A percentile compares a stretch with the other conserved stretches of the same genome.
Evolutionary conservation across 352 stramenopile genomes (phyloP).

Genomic region (Globisporangium sylvaticum): DNA sequence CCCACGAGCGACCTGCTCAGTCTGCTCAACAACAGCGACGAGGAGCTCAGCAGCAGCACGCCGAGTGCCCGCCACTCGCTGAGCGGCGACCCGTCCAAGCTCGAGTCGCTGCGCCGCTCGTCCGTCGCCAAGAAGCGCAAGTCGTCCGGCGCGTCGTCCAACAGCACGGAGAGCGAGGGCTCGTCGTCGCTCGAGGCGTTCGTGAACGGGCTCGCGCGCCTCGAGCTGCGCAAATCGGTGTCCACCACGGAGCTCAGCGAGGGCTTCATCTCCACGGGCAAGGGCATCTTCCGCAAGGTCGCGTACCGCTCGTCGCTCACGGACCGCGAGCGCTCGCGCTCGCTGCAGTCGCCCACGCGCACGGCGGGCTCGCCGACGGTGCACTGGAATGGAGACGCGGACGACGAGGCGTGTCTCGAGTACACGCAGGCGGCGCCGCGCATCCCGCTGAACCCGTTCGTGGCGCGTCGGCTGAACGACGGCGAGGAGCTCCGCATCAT

Average conservation of each 20-base stretch:
- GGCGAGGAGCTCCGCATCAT: constrained; percentile 80
- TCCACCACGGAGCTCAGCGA: constrained; percentile 56
- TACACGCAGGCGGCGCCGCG: constrained; percentile 78
- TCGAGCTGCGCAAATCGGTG: constrained; percentile 47
- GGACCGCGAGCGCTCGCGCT: constrained; percentile 31
- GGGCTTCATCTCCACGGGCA: constrained; percentile 84
- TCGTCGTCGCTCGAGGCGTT: constrained; percentile 39
- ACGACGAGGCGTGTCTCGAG: constrained; percentile 46
- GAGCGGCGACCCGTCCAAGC: constrained; percentile 8
- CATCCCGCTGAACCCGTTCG: constrained; percentile 78
- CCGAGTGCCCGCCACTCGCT: not conserved
- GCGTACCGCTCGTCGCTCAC: constrained; percentile 48
- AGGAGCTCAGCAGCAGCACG: constrained; percentile 10
- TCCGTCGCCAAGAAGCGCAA: constrained; percentile 35
- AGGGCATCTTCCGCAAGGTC: constrained; percentile 84
- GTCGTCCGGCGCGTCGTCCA: constrained; percentile 46
- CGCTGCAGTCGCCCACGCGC: constrained; percentile 26
- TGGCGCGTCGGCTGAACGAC: constrained; percentile 74
- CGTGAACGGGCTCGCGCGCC: constrained; percentile 33
- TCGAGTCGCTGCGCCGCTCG: constrained; percentile 13
- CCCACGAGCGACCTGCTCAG: not conserved
- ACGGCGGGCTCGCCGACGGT: constrained; percentile 30
- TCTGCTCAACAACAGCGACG: not conserved
- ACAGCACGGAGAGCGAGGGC: constrained; percentile 38
- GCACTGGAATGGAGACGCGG: constrained; percentile 31